Conservation (phyloP, 225 moss, liverwort and hornwort genomes). For the Marchantia polymorpha region DNA sequence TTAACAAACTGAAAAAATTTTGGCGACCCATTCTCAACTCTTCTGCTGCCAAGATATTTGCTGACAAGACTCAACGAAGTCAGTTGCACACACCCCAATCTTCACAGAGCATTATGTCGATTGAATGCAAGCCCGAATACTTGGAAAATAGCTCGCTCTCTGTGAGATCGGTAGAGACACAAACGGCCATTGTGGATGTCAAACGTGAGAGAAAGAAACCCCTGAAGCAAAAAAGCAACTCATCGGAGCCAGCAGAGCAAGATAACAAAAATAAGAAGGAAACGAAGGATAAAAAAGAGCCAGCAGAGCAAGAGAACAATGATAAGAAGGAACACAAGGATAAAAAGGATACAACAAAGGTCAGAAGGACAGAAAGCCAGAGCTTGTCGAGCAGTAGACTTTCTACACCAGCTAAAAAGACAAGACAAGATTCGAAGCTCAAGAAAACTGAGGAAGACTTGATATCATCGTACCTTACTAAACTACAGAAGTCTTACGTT, state of each 20-base stretch:
- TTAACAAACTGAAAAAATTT: constrained; percentile 37
- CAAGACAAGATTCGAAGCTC: constrained; percentile 14
- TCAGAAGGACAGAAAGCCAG: not conserved
- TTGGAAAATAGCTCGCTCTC: not conserved
- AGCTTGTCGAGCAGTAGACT: constrained; percentile 19
- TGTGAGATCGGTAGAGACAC: constrained; percentile 22
- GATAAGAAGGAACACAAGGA: not conserved
- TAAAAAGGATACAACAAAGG: not conserved
- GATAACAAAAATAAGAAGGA: too few relatives aligned
- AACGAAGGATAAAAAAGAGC: not conserved
- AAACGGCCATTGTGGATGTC: constrained; percentile 15
- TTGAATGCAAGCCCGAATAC: not conserved
- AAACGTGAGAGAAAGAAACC: constrained; percentile 7
- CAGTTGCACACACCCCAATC: not conserved
- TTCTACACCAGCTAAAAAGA: constrained; percentile 29
- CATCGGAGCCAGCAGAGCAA: too few relatives aligned
- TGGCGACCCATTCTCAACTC: constrained; percentile 43
- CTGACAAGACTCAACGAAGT: constrained; percentile 21
- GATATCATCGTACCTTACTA: constrained; percentile 38
- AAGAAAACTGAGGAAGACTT: constrained; percentile 37
- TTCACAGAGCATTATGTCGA: not conserved
- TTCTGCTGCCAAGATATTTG: constrained; percentile 33
- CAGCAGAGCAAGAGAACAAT: not conserved
- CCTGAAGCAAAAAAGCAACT: too few relatives aligned
- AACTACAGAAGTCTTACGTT: constrained; percentile 38